A percentile compares a stretch with the other conserved stretches of the same genome.
Conservation (phyloP, 2,329 filamentous ascomycete species). For the Aureobasidium namibiae region DNA sequence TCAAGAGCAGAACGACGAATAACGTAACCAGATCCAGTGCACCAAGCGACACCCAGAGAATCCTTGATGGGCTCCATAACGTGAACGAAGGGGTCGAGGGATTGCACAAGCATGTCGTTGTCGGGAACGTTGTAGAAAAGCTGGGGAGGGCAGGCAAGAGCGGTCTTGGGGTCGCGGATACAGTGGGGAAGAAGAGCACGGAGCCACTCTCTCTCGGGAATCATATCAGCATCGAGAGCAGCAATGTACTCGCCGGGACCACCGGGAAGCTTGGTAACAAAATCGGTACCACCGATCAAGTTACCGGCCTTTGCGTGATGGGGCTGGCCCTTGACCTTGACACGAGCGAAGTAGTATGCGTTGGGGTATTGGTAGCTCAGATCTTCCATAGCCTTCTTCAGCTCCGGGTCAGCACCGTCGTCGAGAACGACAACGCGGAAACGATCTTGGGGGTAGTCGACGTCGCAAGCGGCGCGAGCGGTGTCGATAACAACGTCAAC, state of each 20-base stretch:
- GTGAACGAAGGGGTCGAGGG: conserved; percentile 52
- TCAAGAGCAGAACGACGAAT: conserved; percentile 52
- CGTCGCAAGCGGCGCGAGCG: conserved; percentile 28
- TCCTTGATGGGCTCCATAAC: conserved; percentile 42
- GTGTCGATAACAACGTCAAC: conserved; percentile 35
- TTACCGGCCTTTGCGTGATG: conserved; percentile 57
- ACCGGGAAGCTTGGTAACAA: conserved; percentile 17
- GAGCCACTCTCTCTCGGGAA: conserved; percentile 53
- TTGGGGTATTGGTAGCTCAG: conserved; percentile 30
- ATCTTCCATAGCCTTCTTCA: conserved; percentile 29
- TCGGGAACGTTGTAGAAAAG: conserved; percentile 55
- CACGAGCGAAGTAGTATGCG: conserved; percentile 35
- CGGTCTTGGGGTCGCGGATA: conserved; percentile 46
- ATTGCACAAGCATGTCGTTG: conserved; percentile 51
- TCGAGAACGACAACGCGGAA: conserved; percentile 34
- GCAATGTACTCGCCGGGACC: conserved; percentile 37
- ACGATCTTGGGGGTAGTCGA: conserved; percentile 33
- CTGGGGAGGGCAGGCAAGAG: conserved; percentile 52
- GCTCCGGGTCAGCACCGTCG: conserved; percentile 28
- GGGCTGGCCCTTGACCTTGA: conserved; percentile 28
- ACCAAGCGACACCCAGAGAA: conserved; percentile 48
- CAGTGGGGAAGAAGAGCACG: conserved; percentile 53
- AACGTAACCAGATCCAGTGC: conserved; percentile 56
- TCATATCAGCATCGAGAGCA: conserved; percentile 62
- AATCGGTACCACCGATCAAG: conserved; percentile 46